Base-by-base conservation (phyloP, 1,139 yeast genomes). In the Wickerhamomyces sp. region DNA sequence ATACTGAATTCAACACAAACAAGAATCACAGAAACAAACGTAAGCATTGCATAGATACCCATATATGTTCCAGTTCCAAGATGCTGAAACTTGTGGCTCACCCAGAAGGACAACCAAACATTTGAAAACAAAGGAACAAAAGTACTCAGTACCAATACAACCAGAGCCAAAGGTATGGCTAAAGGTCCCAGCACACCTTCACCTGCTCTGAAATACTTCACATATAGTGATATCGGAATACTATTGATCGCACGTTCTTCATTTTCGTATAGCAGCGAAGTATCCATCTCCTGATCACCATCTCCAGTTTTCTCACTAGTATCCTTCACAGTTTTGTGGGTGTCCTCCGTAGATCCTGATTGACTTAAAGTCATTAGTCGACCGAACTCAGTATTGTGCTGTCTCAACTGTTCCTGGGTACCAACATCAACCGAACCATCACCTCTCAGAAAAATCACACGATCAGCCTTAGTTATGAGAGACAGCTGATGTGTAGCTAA, bases 101-200 rank as follows among this genome's bases (percentile, higher is more conserved):
- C 74, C 97, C 97, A 90, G 63, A 78, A 90, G 0, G 96, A 83
- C 50, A 90, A 71, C 95, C 96, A 90, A 23, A 84, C 82, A 56
- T 84, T 85, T 34, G 86, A 73, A 60, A 87, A 85, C 23, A 18
- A 18, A 5, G 23, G 23, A 18, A 5, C 5, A 18, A 18, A 18
- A 18, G 23, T 18, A 18, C 23, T 18, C 23, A 18, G 23, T 4
- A 18, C 23, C 23, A 18, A 18, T 18, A 70, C 52, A 1, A 75
- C 26, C 1, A 76, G 15, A 37, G 75, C 67, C 1, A 73, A 15
- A 7, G 81, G 78, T 18, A 31, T 11, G 10, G 27, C 29, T 10
- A 32, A 18, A 7, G 18, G 4, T 7, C 66, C 71, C 37, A 76
- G 56, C 18, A 62, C 57, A 1, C 83, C 82, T 7, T 81, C 70